Conservation (phyloP, 192 early-diverging fungal genomes). For the Cetraspora pellucida region DNA sequence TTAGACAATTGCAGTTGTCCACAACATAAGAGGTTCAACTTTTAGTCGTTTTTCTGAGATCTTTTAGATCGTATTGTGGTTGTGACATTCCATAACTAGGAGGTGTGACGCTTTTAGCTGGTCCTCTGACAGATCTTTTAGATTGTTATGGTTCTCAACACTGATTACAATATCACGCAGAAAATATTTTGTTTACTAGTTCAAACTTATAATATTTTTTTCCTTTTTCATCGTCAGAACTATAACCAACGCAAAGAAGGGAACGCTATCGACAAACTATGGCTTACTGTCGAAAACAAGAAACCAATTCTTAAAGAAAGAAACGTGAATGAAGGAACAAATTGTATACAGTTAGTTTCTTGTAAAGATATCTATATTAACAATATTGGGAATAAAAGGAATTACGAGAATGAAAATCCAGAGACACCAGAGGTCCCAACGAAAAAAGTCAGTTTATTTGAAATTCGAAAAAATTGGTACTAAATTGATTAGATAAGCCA, state of each 20-base stretch:
- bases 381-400: not conserved
- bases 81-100: slow-evolving; percentile 7
- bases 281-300: slow-evolving; percentile 3
- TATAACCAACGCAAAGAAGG: slow-evolving; percentile 8
- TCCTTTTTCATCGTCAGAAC: slow-evolving; percentile 3
- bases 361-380: not conserved
- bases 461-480: no score
- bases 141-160: slow-evolving; percentile 7
- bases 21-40: not conserved
- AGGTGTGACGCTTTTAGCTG: slow-evolving; percentile 7
- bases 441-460: slow-evolving; percentile 11
- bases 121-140: slow-evolving; percentile 20
- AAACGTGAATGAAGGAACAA: not conserved
- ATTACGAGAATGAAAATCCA: not conserved
- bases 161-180: not conserved
- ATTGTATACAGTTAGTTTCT: slow-evolving; percentile 10
- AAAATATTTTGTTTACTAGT: not conserved
- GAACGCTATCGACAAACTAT: not conserved
- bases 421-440: not conserved
- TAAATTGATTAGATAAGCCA: not conserved
- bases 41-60: slow-evolving; percentile 11
- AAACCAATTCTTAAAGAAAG: slow-evolving; percentile 25
- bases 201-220: not conserved
- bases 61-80: slow-evolving; percentile 10
- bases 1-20: not conserved